Base-by-base conservation (phyloP, 169 alveolate species). In the Plasmodium vivax region DNA sequence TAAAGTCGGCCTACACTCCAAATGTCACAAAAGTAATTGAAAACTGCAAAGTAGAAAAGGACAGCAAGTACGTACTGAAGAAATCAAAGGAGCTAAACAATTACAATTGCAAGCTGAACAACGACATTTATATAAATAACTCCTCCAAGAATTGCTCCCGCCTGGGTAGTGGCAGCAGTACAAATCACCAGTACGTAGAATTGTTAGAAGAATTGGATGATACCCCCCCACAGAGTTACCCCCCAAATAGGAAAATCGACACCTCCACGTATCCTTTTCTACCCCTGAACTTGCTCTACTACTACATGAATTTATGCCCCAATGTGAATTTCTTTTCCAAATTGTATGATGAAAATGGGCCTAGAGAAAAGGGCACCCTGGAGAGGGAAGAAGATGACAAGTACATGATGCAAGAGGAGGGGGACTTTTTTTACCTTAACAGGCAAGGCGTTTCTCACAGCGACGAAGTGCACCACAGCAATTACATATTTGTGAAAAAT, bases 141-240 rank as follows among this genome's bases (percentile, higher is more conserved):
- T 47, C 95, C 14, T 71, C 95, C 43, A 92, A 75, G 58, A 92
- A 83, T 32, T 92, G 95, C 83, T 82, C 81, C 6, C 45, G 80
- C 14, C 38, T 92, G 30, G 95, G 95, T 12, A 85, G 56, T 47
- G 83, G 43, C 27, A 68, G 77, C 38, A 68, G 77, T n/a, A 90
- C 83, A 38, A 92, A 81, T 71, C 27, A 92, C 41, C 72, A 72
- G 12, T 92, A 45, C 83, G 85, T 92, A 32, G 95, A 92, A 92
- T 82, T 92, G 72, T 23, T 92, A 51, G 95, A 92, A 92, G 95
- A 92, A 30, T 45, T 92, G 30, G 92, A 92, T 83, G 95, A 92
- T 73, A 90, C 56, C 27, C 43, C 36, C 74, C 0, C 38, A 19
- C 27, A 68, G 12, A 58, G 43, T 80, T 27, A 14, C 30, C 36